Base-by-base conservation (phyloP, 805 yeast genomes). In the Ogataea pilisensis region DNA sequence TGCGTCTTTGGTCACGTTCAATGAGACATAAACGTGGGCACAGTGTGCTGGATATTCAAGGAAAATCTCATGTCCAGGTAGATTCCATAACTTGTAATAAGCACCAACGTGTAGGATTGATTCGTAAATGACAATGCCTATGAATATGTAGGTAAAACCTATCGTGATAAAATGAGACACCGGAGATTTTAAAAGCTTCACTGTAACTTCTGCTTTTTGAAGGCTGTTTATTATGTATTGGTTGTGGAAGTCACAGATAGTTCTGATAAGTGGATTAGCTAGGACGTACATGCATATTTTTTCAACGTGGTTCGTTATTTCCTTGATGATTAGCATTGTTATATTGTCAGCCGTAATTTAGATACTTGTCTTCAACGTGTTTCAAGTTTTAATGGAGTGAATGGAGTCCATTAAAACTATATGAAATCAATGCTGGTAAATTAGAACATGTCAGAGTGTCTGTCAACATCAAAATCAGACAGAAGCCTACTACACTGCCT, bases 31-130 rank as follows among this genome's bases (percentile, higher is more conserved):
- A 1, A 83, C 68, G 59, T 84, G 88, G 0, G 93, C 89, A 62
- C 89, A 84, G 57, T 83, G 91, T 7, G 81, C 80, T 0, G 91
- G 93, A 20, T 77, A 73, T 34, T 83, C 85, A n/a, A 72, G 70
- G 56, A 83, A 83, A 20, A 78, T 75, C 40, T 81, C 84, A 48
- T 76, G 50, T 2, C 60, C 65, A 22, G 65, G 64, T 14, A 45
- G 45, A 3, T 55, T 49, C 65, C 66, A 61, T 8, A 50, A 24
- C 7, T 46, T 44, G 1, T 55, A 37, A 4, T 43, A 32, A 19
- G 58, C 53, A 5, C 65, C 64, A 1, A 35, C 21, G 38, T 56
- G 35, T 9, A 55, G 33, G 5, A 53, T 26, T 1, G 41, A 9
- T 40, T 62, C 65, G 43, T 63, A 61, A 3, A 53, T 11, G 0